Evolutionary conservation across 805 yeast genomes (phyloP).

Genomic region (Ogataea degrootiae): DNA sequence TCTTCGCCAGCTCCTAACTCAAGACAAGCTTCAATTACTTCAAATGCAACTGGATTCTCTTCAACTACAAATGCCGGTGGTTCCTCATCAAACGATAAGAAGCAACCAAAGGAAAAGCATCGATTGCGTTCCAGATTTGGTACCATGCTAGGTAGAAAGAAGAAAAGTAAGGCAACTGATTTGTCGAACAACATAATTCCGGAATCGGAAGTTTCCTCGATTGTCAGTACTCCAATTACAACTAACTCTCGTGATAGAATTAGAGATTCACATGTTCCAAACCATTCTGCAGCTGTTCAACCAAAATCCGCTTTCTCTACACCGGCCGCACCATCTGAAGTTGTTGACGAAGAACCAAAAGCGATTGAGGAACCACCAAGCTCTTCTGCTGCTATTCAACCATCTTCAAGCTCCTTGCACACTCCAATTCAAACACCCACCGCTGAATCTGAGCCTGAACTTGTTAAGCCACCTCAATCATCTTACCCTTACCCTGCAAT

Average conservation of each 20-base stretch:
- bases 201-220: constrained; percentile 30
- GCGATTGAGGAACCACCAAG: too few species aligned
- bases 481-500: constrained; percentile 25
- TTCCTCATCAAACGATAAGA: constrained; percentile 7
- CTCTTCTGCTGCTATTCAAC: background rate
- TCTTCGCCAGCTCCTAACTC: constrained; percentile 11
- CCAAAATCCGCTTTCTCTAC: background rate
- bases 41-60: constrained; percentile 4
- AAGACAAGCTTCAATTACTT: constrained; percentile 11
- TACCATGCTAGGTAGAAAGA: constrained; percentile 55
- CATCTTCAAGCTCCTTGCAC: background rate
- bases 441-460: background rate
- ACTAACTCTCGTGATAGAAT: constrained; percentile 1
- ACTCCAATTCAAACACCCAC: constrained; percentile 3
- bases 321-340: background rate
- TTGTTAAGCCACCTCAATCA: constrained; percentile 5
- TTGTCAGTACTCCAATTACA: constrained; percentile 17
- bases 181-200: constrained; percentile 21
- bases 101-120: constrained; percentile 24
- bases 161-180: constrained; percentile 38
- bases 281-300: background rate
- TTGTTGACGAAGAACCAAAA: background rate
- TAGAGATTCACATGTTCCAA: constrained; percentile 1
- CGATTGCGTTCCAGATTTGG: constrained; percentile 68
- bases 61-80: constrained; percentile 2